Conservation (phyloP, 2,329 filamentous ascomycete genomes). For the Calycina herbarum region DNA sequence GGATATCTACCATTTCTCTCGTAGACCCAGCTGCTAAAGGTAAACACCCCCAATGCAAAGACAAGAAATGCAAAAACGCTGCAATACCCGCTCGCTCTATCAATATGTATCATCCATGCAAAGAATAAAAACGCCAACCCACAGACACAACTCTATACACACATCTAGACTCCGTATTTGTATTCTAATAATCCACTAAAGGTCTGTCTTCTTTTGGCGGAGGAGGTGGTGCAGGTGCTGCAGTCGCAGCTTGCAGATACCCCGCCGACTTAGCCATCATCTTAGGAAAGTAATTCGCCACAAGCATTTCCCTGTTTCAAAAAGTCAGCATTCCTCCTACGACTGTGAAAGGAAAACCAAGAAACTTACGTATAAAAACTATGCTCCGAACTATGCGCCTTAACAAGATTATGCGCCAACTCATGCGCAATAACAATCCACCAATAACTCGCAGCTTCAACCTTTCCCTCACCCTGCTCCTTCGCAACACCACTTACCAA, state of each 20-base stretch:
- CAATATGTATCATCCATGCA: not conserved
- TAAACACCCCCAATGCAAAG: not conserved
- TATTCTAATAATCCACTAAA: conserved; percentile 7
- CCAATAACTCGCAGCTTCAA: conserved; percentile 82
- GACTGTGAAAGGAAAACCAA: not conserved
- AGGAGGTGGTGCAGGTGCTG: not conserved
- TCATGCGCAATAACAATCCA: conserved; percentile 96
- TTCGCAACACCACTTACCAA: conserved; percentile 39
- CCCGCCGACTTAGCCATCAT: conserved; percentile 50
- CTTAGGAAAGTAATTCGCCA: conserved; percentile 73
- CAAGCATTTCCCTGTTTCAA: conserved; percentile 66
- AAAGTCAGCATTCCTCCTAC: not conserved
- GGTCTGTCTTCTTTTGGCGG: not conserved
- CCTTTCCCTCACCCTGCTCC: conserved; percentile 46
- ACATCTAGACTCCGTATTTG: not conserved
- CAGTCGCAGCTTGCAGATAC: conserved; percentile 21
- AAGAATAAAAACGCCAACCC: not conserved
- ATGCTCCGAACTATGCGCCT: conserved; percentile 74
- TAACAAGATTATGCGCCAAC: conserved; percentile 88
- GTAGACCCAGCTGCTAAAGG: not conserved
- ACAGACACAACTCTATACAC: not conserved
- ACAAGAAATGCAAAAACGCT: not conserved
- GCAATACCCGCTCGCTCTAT: not conserved
- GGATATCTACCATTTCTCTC: not conserved
- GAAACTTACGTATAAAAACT: conserved; percentile 72